phyloP scores from a whole-genome alignment of 148 eudicot species.

The Limonium bicolor region DNA sequence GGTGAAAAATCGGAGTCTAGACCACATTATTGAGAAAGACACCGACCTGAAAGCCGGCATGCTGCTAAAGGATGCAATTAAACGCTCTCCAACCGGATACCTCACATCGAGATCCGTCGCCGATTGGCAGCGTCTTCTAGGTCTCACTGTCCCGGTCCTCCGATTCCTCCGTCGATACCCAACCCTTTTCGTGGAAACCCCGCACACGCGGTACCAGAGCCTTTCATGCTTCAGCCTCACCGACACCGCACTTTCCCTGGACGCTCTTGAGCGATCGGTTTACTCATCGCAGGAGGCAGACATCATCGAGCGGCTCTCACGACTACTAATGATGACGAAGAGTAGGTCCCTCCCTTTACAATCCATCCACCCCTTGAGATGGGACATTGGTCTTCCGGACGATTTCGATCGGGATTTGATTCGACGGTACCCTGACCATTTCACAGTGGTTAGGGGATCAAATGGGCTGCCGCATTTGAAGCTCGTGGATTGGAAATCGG shows the following conservation, averaged over 20 bases:
- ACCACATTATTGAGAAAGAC: slow-evolving; percentile 68
- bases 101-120: slow-evolving; percentile 44
- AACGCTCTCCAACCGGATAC: slow-evolving; percentile 43
- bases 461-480: slow-evolving; percentile 43
- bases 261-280: slow-evolving; percentile 33
- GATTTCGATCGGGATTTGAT: slow-evolving; percentile 39
- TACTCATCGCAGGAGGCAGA: slow-evolving; percentile 24
- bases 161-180: slow-evolving; percentile 85
- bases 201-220: slow-evolving; percentile 65
- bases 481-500: slow-evolving; percentile 48
- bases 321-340: slow-evolving; percentile 61
- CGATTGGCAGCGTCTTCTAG: slow-evolving; percentile 60
- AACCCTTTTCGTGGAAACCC: slow-evolving; percentile 60
- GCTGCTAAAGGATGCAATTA: slow-evolving; percentile 70
- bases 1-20: slow-evolving; percentile 75
- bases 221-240: slow-evolving; percentile 69
- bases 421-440: slow-evolving; percentile 33
- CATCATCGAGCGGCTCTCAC: slow-evolving; percentile 36
- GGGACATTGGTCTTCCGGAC: slow-evolving; percentile 89
- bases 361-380: slow-evolving; percentile 48
- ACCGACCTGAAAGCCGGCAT: slow-evolving; percentile 81
- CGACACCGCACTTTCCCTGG: slow-evolving; percentile 33
- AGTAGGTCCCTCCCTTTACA: slow-evolving; percentile 32
- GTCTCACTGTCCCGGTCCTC: slow-evolving; percentile 73
- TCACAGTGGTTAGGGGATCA: slow-evolving; percentile 32